Conservation (phyloP, 768 basidiomycete species). For the Agrocybe praecox region DNA sequence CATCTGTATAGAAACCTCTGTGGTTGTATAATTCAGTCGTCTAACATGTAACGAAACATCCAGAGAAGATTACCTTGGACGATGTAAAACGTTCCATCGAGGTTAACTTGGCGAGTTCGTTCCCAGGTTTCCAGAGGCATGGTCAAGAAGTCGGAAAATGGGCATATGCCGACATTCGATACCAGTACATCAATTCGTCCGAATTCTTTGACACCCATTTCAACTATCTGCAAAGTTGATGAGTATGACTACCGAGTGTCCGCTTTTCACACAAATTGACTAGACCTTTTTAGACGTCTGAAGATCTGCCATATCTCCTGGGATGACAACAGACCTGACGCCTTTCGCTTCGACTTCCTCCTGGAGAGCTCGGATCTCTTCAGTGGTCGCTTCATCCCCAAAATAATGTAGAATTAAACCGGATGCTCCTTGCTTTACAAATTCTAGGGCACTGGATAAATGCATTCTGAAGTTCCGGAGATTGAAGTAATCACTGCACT, state of each 20-base stretch:
- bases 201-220: slow-evolving; percentile 58
- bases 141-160: slow-evolving; percentile 73
- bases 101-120: slow-evolving; percentile 67
- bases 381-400: slow-evolving; percentile 56
- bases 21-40: not conserved
- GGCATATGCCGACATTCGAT: slow-evolving; percentile 67
- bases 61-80: slow-evolving; percentile 48
- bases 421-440: slow-evolving; percentile 63
- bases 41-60: not conserved
- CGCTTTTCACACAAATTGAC: not conserved
- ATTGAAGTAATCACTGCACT: not conserved
- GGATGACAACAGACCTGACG: slow-evolving; percentile 47
- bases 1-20: slow-evolving; percentile 78
- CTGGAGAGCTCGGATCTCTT: slow-evolving; percentile 48
- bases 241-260: not conserved
- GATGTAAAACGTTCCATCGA: slow-evolving; percentile 76
- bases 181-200: slow-evolving; percentile 60
- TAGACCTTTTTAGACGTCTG: slow-evolving; percentile 57
- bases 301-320: slow-evolving; percentile 67
- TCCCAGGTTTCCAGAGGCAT: slow-evolving; percentile 69
- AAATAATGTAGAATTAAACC: slow-evolving; percentile 70
- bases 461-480: not conserved
- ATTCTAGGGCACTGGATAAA: slow-evolving; percentile 51
- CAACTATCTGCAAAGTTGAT: slow-evolving; percentile 54
- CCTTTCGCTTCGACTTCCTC: slow-evolving; percentile 44